Base-by-base conservation (phyloP, 2,329 filamentous ascomycete genomes). In the Neonectria sp. region DNA sequence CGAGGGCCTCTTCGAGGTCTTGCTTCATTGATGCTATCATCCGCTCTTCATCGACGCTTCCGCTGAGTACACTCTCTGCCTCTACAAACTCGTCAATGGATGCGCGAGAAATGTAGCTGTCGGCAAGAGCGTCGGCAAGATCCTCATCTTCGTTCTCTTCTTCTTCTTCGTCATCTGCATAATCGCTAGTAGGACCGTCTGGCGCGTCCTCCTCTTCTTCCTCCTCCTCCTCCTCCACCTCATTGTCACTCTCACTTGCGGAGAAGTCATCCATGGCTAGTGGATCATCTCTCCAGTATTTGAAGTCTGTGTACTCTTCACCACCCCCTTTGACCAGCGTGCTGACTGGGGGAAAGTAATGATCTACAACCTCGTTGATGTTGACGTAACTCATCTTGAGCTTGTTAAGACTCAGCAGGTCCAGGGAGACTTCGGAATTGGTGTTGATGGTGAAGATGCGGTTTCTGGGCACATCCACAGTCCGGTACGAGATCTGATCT, bases 371-470 rank as follows among this genome's bases (percentile, higher is more conserved):
- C 80, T 99, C 97, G 67, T 94, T 92, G 91, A 99, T 99, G 76
- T 94, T 95, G 69, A 97, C 94, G 79, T 99, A 99, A 70, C 93
- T 97, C 76, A 97, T 95, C 83, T 96, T 97, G 79, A 98, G 93
- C 79, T 95, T 97, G 82, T 97, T 98, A 61, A 98, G 87, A 69
- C 91, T 95, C 49, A 98, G 85, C 51, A 99, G 85, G 78, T 98
- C 95, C 25, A 99, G 85, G 31, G 93, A 95, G 33, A 99, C 95
- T 80, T 99, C 96, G 1, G 95, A 95, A 77, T 98, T 97, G 60
- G 94, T 96, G 81, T 99, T 99, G 86, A 99, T 99, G 17, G 96
- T 98, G 81, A 99, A 99, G 74, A 99, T 99, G 60, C 96, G 90
- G 27, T 92, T 97, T 59, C 93, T 92, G 0, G 96, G 96, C 46